phyloP scores from a whole-genome alignment of 169 alveolate species.

The Cryptosporidium andersoni region DNA sequence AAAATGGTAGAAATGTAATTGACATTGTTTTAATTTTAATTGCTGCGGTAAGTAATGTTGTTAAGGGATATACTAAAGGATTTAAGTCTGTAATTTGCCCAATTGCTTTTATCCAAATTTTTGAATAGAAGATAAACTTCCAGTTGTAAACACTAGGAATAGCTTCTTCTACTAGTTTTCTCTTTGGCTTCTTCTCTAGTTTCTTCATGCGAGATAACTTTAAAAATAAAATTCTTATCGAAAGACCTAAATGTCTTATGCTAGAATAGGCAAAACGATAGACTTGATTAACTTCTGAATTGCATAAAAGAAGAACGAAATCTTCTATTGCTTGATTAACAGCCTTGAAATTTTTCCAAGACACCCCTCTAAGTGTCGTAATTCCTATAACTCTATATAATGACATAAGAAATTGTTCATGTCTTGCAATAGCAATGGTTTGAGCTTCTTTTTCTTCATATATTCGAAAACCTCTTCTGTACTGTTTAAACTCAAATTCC shows the following conservation, averaged over 20 bases:
- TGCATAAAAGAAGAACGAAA: conserved; percentile 7
- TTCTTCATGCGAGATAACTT: conserved; percentile 19
- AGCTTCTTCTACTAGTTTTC: conserved; percentile 19
- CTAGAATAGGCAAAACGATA: conserved; percentile 41
- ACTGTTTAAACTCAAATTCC: neutral
- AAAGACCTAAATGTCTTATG: conserved; percentile 39
- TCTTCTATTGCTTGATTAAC: conserved; percentile 16
- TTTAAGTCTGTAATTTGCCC: conserved; percentile 9
- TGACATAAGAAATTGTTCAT: conserved; percentile 41
- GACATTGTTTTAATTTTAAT: conserved; percentile 25
- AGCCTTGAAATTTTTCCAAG: conserved; percentile 51
- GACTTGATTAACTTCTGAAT: conserved; percentile 18
- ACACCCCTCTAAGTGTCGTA: conserved; percentile 56
- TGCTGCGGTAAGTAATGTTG: conserved; percentile 11
- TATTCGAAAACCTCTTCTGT: neutral
- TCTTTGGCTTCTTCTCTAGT: conserved; percentile 8
- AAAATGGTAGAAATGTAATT: conserved; percentile 31
- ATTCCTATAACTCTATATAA: conserved; percentile 60
- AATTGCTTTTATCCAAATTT: conserved; percentile 46
- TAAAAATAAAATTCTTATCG: conserved; percentile 29
- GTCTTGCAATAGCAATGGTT: conserved; percentile 33
- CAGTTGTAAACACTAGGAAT: conserved; percentile 26
- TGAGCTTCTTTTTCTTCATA: conserved; percentile 7
- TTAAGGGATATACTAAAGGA: conserved; percentile 57
- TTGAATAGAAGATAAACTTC: conserved; percentile 22